A percentile compares a stretch with the other conserved stretches of the same genome.
Conservation (phyloP, 208 protist species). For the Wallacemonas sp. region DNA sequence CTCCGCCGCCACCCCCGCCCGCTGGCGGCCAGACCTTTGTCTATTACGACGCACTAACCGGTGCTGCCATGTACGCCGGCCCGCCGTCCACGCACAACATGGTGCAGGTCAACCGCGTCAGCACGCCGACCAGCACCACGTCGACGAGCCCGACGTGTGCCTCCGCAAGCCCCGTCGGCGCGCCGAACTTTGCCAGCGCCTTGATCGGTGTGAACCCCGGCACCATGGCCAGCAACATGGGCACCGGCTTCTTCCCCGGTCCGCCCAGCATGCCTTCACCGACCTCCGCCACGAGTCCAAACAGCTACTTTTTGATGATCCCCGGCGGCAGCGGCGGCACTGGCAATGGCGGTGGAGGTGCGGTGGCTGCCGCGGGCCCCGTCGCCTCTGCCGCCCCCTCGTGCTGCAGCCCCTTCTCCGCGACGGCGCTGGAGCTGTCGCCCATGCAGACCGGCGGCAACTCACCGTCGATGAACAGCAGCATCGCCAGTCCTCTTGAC, state of each 20-base stretch:
- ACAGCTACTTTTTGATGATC: not conserved
- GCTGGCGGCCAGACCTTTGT: not conserved
- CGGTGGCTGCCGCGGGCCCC: not conserved
- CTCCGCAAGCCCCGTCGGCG: not conserved
- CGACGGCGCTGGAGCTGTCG: slow-evolving; percentile 12
- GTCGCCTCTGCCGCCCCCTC: not conserved
- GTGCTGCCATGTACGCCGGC: not conserved
- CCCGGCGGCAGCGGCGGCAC: not conserved
- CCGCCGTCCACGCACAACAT: not conserved
- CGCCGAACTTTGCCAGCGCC: not conserved
- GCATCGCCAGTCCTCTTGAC: slow-evolving; percentile 26
- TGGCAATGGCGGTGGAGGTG: too few species aligned
- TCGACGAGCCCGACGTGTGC: not conserved
- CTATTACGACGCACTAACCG: slow-evolving; percentile 2
- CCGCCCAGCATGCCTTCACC: not conserved
- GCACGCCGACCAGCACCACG: slow-evolving; percentile 1
- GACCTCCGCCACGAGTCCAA: not conserved
- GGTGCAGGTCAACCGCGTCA: not conserved
- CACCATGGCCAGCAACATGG: not conserved
- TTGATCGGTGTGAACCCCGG: not conserved
- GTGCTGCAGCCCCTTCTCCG: slow-evolving; percentile 16
- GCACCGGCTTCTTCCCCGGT: not conserved
- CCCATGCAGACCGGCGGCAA: slow-evolving; percentile 4
- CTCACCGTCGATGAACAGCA: slow-evolving; percentile 18
- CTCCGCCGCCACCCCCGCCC: not conserved